Percentiles rank a stretch among this genome's conserved stretches.
Conservation (phyloP, 2,329 filamentous ascomycete genomes). For the Parasarocladium wereldwijsianum region DNA sequence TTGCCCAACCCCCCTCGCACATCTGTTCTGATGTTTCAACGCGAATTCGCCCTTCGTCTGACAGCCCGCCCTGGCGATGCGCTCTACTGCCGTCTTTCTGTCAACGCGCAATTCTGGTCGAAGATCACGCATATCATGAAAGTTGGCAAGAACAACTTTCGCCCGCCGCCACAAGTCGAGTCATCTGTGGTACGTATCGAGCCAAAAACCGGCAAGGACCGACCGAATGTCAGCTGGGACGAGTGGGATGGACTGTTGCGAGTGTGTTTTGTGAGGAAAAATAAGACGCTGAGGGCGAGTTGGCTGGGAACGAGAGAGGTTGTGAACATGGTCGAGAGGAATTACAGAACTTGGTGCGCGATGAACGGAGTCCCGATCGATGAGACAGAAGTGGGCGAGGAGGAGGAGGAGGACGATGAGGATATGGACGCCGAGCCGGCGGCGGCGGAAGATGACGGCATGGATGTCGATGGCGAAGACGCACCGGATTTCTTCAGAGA, state of each 20-base stretch:
- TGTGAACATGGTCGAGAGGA: constrained; percentile 66
- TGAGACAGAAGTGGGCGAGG: constrained; percentile 40
- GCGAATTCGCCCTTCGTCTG: constrained; percentile 82
- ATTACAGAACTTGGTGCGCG: constrained; percentile 83
- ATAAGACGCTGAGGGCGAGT: constrained; percentile 71
- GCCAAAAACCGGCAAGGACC: constrained; percentile 61
- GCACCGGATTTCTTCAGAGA: constrained; percentile 77
- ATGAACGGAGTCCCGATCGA: constrained; percentile 71
- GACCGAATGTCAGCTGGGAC: constrained; percentile 80
- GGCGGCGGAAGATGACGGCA: constrained; percentile 25
- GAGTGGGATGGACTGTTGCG: constrained; percentile 86
- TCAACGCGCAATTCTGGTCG: constrained; percentile 84
- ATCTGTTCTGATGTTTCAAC: constrained; percentile 91
- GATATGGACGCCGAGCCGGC: constrained; percentile 20
- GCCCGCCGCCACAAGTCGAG: constrained; percentile 85
- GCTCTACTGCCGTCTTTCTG: constrained; percentile 77
- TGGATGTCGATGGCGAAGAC: constrained; percentile 45
- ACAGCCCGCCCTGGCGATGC: constrained; percentile 80
- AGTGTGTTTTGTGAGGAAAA: constrained; percentile 62
- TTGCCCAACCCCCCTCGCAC: constrained; percentile 68
- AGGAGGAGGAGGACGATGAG: constrained; percentile 27
- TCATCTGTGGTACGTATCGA: constrained; percentile 80
- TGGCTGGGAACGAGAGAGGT: constrained; percentile 73
- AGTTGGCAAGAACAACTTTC: constrained; percentile 93
- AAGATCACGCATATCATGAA: constrained; percentile 65